Conservation (phyloP, 306 rosid species). For the Cajanus cajan region DNA sequence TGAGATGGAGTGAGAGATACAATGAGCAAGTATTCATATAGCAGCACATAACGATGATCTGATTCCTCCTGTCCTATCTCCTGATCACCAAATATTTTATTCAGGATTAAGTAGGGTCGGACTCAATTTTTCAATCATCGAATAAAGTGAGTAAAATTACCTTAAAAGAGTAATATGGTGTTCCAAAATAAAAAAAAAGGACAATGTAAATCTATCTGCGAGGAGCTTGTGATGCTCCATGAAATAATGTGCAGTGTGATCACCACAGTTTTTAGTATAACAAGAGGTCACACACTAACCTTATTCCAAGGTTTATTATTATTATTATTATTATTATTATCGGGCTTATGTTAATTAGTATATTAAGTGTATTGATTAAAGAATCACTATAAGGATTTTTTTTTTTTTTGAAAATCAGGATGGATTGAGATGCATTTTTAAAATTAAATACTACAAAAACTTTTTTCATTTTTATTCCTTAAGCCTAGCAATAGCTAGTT, state of each 20-base stretch:
- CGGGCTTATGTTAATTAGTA: neutral
- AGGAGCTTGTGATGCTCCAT: constrained; percentile 24
- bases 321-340: neutral
- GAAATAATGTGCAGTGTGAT: constrained; percentile 31
- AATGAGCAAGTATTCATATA: neutral
- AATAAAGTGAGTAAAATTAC: constrained; percentile 10
- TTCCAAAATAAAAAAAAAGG: neutral
- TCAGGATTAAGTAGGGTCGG: neutral
- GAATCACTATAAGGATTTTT: neutral
- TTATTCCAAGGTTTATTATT: constrained; percentile 4
- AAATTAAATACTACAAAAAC: neutral
- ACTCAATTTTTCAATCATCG: neutral
- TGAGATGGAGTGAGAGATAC: neutral
- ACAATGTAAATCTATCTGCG: neutral
- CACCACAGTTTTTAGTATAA: neutral
- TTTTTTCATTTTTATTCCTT: too few relatives aligned
- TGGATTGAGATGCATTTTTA: neutral
- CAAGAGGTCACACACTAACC: constrained; percentile 3
- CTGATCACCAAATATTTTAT: neutral
- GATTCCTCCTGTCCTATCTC: neutral
- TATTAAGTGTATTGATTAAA: neutral
- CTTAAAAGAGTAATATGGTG: constrained; percentile 5
- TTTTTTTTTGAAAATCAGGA: neutral
- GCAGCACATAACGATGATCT: constrained; percentile 1
- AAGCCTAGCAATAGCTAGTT: too few relatives aligned